A percentile compares a stretch with the other conserved stretches of the same genome.
phyloP scores from a whole-genome alignment of 129 eudicot species.

The Flaveria trinervia region DNA sequence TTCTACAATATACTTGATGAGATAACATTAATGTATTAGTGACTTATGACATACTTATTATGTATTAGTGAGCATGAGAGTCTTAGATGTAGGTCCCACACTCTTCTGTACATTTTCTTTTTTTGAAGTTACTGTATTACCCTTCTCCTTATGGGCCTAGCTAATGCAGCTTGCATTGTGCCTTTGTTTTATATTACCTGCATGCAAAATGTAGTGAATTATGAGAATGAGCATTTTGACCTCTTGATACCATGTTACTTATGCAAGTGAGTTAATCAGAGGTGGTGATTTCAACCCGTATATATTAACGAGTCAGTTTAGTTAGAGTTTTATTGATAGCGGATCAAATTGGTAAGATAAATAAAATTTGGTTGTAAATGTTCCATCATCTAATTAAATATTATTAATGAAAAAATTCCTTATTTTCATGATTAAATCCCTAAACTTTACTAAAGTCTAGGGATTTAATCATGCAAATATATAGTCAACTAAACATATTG shows the following conservation, averaged over 20 bases:
- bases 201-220: constrained; percentile 32
- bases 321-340: not conserved
- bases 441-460: not conserved
- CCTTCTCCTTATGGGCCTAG: constrained; percentile 27
- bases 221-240: not conserved
- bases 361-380: not conserved
- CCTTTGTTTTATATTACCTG: constrained; percentile 55
- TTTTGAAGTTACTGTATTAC: constrained; percentile 7
- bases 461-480: constrained; percentile 3
- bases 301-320: too few species aligned
- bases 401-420: not conserved
- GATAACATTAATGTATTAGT: not conserved
- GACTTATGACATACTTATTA: constrained; percentile 17
- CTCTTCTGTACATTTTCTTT: constrained; percentile 15
- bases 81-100: constrained; percentile 7
- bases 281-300: not conserved
- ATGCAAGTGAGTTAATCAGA: not conserved
- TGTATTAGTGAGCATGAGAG: constrained; percentile 6
- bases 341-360: not conserved
- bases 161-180: constrained; percentile 53
- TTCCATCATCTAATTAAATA: not conserved
- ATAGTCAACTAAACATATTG: not conserved
- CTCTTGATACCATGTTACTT: not conserved
- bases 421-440: not conserved
- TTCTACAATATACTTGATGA: not conserved